These are phyloP conservation scores for Magnolia officinalis DNA, from an alignment of 164 flowering plant genomes.

Conservation along the genomic window DNA sequence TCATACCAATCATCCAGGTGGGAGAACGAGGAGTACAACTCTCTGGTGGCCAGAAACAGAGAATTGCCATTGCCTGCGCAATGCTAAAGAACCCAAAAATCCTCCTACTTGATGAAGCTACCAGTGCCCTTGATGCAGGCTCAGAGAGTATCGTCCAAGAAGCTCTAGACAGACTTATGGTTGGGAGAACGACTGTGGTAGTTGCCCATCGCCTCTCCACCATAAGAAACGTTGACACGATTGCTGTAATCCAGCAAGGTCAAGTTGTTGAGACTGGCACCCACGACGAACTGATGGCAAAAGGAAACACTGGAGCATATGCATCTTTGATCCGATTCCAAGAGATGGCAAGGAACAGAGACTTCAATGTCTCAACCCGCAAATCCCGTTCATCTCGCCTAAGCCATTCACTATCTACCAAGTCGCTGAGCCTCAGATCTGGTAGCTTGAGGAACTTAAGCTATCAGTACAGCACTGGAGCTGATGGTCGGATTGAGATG, in stretches of 20 bases:
- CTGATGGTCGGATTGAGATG: constrained; percentile 98
- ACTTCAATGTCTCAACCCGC: constrained; percentile 63
- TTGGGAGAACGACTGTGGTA: constrained; percentile 94
- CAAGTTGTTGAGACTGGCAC: constrained; percentile 91
- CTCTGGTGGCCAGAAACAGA: constrained; percentile 97
- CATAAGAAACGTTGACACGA: constrained; percentile 81
- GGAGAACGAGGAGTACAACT: constrained; percentile 97
- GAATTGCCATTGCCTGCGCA: constrained; percentile 96
- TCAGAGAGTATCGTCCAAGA: constrained; percentile 97
- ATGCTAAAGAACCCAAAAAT: constrained; percentile 90
- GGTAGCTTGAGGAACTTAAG: constrained; percentile 92
- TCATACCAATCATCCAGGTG: constrained; percentile 39
- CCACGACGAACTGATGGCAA: constrained; percentile 84
- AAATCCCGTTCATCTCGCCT: constrained; percentile 77
- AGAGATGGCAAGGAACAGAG: constrained; percentile 77
- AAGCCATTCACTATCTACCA: constrained; percentile 90
- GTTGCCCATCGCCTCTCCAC: constrained; percentile 98
- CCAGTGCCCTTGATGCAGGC: constrained; percentile 96
- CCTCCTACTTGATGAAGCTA: constrained; percentile 96
- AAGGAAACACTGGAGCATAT: constrained; percentile 62
- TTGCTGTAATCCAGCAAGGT: constrained; percentile 93
- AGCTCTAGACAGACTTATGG: constrained; percentile 92
- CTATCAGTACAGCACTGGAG: constrained; percentile 91
- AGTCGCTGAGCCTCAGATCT: constrained; percentile 84
- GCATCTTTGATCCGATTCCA: constrained; percentile 87